These are phyloP conservation scores for Lactarius indigo DNA, from an alignment of 768 basidiomycete genomes.

Conservation along the genomic window DNA sequence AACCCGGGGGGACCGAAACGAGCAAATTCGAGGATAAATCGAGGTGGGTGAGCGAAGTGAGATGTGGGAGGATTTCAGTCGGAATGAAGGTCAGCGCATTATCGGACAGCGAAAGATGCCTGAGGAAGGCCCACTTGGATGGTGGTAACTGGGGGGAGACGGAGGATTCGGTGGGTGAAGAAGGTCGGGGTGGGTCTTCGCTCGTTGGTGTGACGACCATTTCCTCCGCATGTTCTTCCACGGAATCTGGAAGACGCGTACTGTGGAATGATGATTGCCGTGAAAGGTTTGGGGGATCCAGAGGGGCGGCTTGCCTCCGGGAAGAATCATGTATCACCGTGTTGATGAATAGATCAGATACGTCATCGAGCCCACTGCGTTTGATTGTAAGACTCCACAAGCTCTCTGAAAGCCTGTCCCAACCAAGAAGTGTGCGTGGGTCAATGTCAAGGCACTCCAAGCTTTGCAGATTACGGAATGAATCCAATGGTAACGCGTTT, in stretches of 20 bases:
- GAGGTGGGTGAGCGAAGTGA: conserved; percentile 74
- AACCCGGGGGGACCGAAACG: conserved; percentile 77
- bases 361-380: conserved; percentile 78
- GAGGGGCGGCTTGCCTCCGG: conserved; percentile 51
- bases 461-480: conserved; percentile 79
- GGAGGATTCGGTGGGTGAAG: conserved; percentile 28
- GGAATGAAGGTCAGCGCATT: conserved; percentile 81
- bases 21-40: conserved; percentile 91
- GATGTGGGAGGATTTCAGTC: conserved; percentile 56
- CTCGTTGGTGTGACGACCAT: conserved; percentile 17
- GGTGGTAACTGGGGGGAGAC: conserved; percentile 43
- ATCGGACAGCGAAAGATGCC: conserved; percentile 71
- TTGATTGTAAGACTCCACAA: conserved; percentile 71
- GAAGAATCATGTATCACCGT: conserved; percentile 75
- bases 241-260: conserved; percentile 53
- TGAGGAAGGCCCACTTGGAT: conserved; percentile 72
- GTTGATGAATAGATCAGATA: conserved; percentile 71
- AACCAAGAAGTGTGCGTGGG: conserved; percentile 75
- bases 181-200: conserved; percentile 22
- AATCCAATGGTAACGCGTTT: conserved; percentile 75
- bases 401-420: conserved; percentile 72
- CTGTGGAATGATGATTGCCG: conserved; percentile 46
- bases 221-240: conserved; percentile 49
- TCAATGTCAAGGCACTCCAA: conserved; percentile 79
- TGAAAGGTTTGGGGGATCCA: conserved; percentile 38